These are phyloP conservation scores for Fusarium bactridioides DNA, from an alignment of 2,329 filamentous ascomycete species.

Conservation along the genomic window DNA sequence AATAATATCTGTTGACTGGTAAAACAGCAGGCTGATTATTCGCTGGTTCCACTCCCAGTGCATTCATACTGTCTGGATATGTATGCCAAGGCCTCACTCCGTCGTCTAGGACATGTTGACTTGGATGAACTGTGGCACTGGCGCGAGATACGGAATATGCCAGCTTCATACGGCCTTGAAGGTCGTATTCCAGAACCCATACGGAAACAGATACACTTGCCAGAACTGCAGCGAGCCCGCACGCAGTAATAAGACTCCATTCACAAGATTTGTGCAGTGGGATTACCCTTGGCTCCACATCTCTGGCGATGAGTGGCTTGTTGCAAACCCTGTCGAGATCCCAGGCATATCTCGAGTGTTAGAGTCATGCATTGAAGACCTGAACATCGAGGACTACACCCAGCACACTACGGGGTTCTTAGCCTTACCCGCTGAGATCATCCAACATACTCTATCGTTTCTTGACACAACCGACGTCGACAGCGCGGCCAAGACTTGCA, in stretches of 20 bases:
- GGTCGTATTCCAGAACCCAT: neutral
- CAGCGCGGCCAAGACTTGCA: neutral
- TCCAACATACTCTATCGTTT: neutral
- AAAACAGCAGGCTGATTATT: too few relatives aligned
- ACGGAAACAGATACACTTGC: neutral
- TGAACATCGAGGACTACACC: too few relatives aligned
- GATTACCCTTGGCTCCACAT: neutral
- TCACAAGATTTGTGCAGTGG: too few relatives aligned
- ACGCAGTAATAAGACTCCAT: too few relatives aligned
- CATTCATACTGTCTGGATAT: slow-evolving; percentile 11
- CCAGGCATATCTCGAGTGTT: neutral
- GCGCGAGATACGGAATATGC: neutral
- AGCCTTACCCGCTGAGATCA: neutral
- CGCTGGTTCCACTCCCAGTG: neutral
- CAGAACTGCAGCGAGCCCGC: neutral
- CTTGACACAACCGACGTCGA: fast-evolving
- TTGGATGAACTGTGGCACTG: slow-evolving; percentile 4
- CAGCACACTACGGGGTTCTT: neutral
- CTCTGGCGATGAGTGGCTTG: neutral
- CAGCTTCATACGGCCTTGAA: neutral
- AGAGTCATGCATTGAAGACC: too few relatives aligned
- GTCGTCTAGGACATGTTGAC: neutral
- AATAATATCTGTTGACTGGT: too few relatives aligned
- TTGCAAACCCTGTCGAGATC: neutral
- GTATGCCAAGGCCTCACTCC: neutral